phyloP scores from a whole-genome alignment of 2,329 filamentous ascomycete species.

The Diaporthe vexans region DNA sequence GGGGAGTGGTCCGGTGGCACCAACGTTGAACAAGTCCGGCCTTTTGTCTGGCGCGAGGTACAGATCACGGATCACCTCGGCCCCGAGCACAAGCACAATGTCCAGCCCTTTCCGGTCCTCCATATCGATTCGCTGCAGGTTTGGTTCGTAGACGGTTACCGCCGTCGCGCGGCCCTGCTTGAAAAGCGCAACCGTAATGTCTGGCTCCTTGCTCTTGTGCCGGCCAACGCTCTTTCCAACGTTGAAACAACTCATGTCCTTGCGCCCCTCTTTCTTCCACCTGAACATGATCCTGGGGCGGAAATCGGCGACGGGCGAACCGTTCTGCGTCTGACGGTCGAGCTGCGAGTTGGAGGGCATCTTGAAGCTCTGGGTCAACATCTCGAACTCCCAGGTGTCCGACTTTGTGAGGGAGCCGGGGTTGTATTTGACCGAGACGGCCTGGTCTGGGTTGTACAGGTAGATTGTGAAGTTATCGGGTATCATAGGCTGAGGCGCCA shows the following conservation, averaged over 20 bases:
- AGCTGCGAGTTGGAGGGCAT: constrained; percentile 83
- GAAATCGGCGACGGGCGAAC: constrained; percentile 53
- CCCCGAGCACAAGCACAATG: constrained; percentile 77
- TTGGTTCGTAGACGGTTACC: constrained; percentile 93
- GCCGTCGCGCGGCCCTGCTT: constrained; percentile 73
- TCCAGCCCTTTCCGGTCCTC: constrained; percentile 96
- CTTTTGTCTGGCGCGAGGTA: constrained; percentile 69
- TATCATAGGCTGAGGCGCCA: constrained; percentile 77
- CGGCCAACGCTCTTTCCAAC: constrained; percentile 81
- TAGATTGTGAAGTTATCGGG: constrained; percentile 87
- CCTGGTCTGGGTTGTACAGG: constrained; percentile 94
- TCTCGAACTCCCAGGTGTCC: constrained; percentile 90
- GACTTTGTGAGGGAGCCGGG: constrained; percentile 84
- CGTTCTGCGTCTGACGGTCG: constrained; percentile 77
- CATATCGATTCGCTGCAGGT: constrained; percentile 89
- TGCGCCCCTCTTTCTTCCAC: constrained; percentile 92
- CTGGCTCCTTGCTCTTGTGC: constrained; percentile 89
- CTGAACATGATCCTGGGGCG: constrained; percentile 85
- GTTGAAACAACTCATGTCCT: constrained; percentile 90
- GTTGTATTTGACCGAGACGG: constrained; percentile 78
- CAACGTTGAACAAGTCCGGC: constrained; percentile 84
- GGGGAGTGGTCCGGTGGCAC: constrained; percentile 54
- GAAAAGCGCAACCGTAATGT: constrained; percentile 95
- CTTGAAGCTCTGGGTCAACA: constrained; percentile 88
- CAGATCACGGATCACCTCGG: constrained; percentile 75